These are phyloP conservation scores for Diaporthe destruens DNA, from an alignment of 2,329 filamentous ascomycete genomes.

Conservation along the genomic window DNA sequence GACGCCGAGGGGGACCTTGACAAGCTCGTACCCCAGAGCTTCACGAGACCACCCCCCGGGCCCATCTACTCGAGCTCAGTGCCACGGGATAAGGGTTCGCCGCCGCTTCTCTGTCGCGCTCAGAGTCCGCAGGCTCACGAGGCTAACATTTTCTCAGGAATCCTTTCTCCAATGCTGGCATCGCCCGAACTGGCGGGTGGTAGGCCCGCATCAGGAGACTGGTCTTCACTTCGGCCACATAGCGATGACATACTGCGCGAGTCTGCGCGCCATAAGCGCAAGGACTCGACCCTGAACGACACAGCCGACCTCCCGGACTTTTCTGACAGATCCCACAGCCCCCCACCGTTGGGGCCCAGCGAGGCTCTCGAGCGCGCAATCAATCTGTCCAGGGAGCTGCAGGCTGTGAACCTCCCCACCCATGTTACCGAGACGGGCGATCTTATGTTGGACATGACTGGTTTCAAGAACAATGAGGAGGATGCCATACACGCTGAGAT, in stretches of 20 bases:
- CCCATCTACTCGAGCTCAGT: constrained; percentile 55
- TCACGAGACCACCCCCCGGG: constrained; percentile 59
- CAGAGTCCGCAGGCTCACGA: background rate
- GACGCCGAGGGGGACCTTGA: constrained; percentile 57
- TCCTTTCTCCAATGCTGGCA: constrained; percentile 65
- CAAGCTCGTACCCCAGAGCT: constrained; percentile 54
- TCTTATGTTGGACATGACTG: constrained; percentile 97
- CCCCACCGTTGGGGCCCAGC: constrained; percentile 76
- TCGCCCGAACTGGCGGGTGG: constrained; percentile 63
- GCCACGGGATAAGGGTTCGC: constrained; percentile 52
- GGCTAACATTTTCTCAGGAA: constrained; percentile 52
- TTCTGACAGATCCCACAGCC: constrained; percentile 78
- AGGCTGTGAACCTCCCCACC: constrained; percentile 90
- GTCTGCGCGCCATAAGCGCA: constrained; percentile 55
- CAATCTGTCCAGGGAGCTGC: constrained; percentile 87
- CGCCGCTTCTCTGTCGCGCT: background rate
- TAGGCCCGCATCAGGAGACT: constrained; percentile 65
- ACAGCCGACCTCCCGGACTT: constrained; percentile 53
- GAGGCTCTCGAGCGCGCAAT: constrained; percentile 88
- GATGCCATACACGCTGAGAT: constrained; percentile 92
- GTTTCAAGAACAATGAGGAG: constrained; percentile 94
- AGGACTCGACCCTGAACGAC: constrained; percentile 53
- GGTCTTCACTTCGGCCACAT: constrained; percentile 62
- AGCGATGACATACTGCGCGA: constrained; percentile 68
- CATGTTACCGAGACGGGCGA: constrained; percentile 94